Evolutionary conservation across 2,329 filamentous ascomycete species (phyloP), one percentile per base, ranked within the genome.

Genomic region (Alternaria burnsii): DNA sequence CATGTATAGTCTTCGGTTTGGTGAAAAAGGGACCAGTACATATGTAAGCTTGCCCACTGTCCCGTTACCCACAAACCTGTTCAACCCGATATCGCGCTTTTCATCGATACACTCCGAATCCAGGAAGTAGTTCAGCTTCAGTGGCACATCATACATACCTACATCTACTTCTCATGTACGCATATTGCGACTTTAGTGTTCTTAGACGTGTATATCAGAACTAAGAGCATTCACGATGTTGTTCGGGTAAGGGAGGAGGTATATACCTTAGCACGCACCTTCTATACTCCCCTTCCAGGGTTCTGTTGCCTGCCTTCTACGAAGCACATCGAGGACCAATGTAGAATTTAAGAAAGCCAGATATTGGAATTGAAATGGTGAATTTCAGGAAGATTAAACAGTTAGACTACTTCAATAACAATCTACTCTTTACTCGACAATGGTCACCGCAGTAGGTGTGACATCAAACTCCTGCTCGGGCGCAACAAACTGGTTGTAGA

Each of bases 391-490:
- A 4, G 38, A 41, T 22, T 20, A 41, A 22, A 41, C 18, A 22
- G 12, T 41, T 41, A 41, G 11, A 41, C 11, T 41, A 20, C 10
- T 22, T 12, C 5, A 3, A 41, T 22, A 22, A 22, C 10, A 11
- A 22, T 20, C 10, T 3, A 18, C 11, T 22, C 18, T 41, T 11
- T 41, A 41, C 20, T 8, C 10, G 20, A 41, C 18, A 20, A 41
- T 10, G 5, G 38, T 41, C 5, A 41, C 38, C 2, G 38, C 18
- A 41, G 63, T 36, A 14, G 46, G 46, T 8, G 46, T 48, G 6
- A 48, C 20, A 9, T 30, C 32, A 22, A 48, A 26, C 76, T 67
- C 69, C 76, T 66, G 68, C 12, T 3, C 4, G 1, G 46, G 46
- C 7, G 46, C 28, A n/a, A 36, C 28, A 1, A 36, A 22, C 28